These are phyloP conservation scores for Nicotiana knightiana DNA, from an alignment of 257 asterid species.

Conservation along the genomic window DNA sequence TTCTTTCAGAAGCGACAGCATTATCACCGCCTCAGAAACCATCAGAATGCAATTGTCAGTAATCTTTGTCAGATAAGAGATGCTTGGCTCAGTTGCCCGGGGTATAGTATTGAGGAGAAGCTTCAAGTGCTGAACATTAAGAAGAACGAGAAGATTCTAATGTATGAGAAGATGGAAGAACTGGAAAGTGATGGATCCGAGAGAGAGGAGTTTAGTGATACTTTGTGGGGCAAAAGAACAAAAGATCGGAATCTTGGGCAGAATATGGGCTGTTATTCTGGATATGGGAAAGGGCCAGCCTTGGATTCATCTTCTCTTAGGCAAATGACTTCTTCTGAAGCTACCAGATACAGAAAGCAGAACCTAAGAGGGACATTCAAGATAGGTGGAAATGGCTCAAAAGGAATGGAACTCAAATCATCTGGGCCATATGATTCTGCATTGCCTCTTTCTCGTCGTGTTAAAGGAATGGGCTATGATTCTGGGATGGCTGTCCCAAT, in stretches of 20 bases:
- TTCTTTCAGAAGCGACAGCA: conserved; percentile 76
- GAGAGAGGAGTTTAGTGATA: conserved; percentile 71
- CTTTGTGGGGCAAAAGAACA: conserved; percentile 58
- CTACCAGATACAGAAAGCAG: conserved; percentile 53
- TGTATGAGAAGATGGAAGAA: conserved; percentile 93
- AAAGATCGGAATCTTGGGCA: conserved; percentile 60
- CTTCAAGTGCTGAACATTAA: conserved; percentile 83
- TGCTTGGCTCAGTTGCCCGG: conserved; percentile 81
- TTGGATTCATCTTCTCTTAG: conserved; percentile 44
- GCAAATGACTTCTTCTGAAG: conserved; percentile 29
- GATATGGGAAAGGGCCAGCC: conserved; percentile 34
- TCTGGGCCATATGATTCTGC: conserved; percentile 32
- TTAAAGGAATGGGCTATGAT: conserved; percentile 39
- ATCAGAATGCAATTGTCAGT: conserved; percentile 72
- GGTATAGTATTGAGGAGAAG: conserved; percentile 93
- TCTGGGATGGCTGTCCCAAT: conserved; percentile 34
- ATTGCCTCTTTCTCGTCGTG: conserved; percentile 35
- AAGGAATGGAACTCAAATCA: conserved; percentile 43
- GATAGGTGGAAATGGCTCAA: conserved; percentile 44
- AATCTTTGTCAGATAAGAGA: conserved; percentile 90
- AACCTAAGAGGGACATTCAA: conserved; percentile 60
- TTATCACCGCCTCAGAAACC: conserved; percentile 70
- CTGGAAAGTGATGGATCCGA: conserved; percentile 71
- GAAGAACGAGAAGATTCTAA: conserved; percentile 87
- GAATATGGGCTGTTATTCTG: conserved; percentile 43